Conservation (phyloP, 202 grass and related monocot genomes). For the Dendrocalamus latiflorus region DNA sequence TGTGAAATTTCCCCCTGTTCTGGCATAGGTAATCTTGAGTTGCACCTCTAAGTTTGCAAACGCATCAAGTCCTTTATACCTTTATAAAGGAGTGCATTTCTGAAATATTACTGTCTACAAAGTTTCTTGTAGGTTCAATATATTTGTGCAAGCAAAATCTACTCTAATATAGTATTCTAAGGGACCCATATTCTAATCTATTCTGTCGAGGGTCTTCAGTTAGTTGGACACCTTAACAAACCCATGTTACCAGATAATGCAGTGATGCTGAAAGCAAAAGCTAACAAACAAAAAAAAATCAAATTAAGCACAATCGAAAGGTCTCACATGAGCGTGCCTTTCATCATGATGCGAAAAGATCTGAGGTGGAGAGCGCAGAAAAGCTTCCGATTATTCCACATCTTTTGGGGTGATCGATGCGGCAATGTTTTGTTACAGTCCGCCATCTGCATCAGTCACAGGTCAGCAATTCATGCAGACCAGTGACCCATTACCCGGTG, state of each 20-base stretch:
- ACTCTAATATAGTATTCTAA: not conserved
- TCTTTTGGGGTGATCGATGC: not conserved
- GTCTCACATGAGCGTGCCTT: slow-evolving; percentile 26
- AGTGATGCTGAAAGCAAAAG: slow-evolving; percentile 28
- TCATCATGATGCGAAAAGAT: slow-evolving; percentile 33
- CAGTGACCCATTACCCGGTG: not conserved
- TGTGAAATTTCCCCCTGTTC: not conserved
- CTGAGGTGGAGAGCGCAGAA: slow-evolving; percentile 30
- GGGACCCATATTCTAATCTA: not conserved
- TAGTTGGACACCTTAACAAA: slow-evolving; percentile 30
- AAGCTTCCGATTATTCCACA: not conserved
- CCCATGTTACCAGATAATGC: slow-evolving; percentile 37
- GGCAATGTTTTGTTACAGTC: not conserved
- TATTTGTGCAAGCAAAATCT: too few relatives aligned
- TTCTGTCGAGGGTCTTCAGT: not conserved
- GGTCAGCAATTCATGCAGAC: not conserved
- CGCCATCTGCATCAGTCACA: slow-evolving; percentile 19
- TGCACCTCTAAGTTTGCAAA: not conserved
- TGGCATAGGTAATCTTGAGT: not conserved
- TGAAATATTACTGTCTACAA: not conserved
- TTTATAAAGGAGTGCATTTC: not conserved
- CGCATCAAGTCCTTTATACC: not conserved
- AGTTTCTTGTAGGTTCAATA: not conserved
- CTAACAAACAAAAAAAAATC: not conserved
- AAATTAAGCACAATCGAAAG: slow-evolving; percentile 13